Evolutionary conservation across 129 eudicot species (phyloP), one percentile per base, ranked within the genome.

Genomic region (Oenanthe sinensis): DNA sequence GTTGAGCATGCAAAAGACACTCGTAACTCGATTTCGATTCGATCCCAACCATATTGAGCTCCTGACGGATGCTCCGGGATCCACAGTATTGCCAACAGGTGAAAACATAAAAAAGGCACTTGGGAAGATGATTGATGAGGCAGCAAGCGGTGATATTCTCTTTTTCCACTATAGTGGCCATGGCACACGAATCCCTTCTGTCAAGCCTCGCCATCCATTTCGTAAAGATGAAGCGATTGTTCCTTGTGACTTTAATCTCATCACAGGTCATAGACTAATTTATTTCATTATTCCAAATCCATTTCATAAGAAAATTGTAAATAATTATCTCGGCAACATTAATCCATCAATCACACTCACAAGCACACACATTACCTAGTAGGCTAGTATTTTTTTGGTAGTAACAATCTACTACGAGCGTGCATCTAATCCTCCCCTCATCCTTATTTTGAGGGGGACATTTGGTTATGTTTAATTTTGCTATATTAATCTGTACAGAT

Each of bases 151-250:
- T 52, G 98, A 92, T 54, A 83, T 91, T 78, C 87, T 95, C 39
- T 91, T 84, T 80, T 88, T 95, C 58, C 97, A 95, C 77, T 95
- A 88, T 76, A 88, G 96, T 4, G 98, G 98, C 71, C 98, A 95
- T 78, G 98, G 98, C 33, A 92, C 97, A 0, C 82, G 81, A 7
- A 84, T 87, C 49, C 89, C 91, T 52, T 86, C 92, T 45, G 78
- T 78, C 28, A 87, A 79, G 76, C 81, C 83, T 17, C 75, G 26
- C 10, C 89, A 63, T 71, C 82, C 84, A 2, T 81, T 65, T 22
- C 86, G 81, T 60, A 71, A 79, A 24, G 98, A 90, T 22, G 98
- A 94, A 83, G 97, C 97, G 5, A 95, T 95, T n/a, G 96, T 95
- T 40, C 97, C 98, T 63, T 86, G 89, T 54, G 98, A 95, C 77